Evolutionary conservation across 106 monocot species (phyloP).

Genomic region (Allium sativum): DNA sequence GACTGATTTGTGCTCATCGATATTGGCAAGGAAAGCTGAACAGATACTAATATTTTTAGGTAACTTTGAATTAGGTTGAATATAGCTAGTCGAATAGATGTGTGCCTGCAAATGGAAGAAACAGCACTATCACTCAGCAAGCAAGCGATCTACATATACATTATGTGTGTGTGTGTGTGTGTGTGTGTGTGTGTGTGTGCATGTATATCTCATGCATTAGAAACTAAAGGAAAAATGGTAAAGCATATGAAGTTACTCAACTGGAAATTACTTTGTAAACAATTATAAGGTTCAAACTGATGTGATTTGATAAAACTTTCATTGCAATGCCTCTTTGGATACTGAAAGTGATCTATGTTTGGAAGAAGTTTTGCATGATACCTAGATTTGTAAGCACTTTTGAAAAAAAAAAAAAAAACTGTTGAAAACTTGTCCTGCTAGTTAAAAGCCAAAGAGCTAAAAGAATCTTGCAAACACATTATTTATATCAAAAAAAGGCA

Average conservation of each 20-base stretch:
- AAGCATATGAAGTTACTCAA: too few relatives aligned
- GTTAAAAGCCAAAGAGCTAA: not conserved
- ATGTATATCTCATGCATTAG: too few relatives aligned
- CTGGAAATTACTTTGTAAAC: too few relatives aligned
- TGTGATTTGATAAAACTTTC: too few relatives aligned
- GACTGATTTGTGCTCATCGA: conserved; percentile 66
- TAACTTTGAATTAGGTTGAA: conserved; percentile 41
- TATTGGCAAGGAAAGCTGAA: conserved; percentile 93
- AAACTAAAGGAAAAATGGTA: too few relatives aligned
- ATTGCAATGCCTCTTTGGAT: too few relatives aligned
- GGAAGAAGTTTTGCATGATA: too few relatives aligned
- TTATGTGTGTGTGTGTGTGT: not conserved
- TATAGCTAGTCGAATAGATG: conserved; percentile 54
- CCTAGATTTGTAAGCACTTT: too few relatives aligned
- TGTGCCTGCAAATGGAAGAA: conserved; percentile 53
- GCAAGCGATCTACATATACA: too few relatives aligned
- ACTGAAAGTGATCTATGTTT: too few relatives aligned
- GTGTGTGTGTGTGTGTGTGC: not conserved
- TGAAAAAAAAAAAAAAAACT: not conserved
- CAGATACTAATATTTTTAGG: conserved; percentile 45
- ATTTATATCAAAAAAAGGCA: not conserved
- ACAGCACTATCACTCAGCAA: not conserved
- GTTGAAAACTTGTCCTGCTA: not conserved
- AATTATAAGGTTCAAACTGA: too few relatives aligned
- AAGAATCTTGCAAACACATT: not conserved